These are phyloP conservation scores for Chrysoporthe deuterocubensis DNA, from an alignment of 2,329 filamentous ascomycete species.

Conservation along the genomic window DNA sequence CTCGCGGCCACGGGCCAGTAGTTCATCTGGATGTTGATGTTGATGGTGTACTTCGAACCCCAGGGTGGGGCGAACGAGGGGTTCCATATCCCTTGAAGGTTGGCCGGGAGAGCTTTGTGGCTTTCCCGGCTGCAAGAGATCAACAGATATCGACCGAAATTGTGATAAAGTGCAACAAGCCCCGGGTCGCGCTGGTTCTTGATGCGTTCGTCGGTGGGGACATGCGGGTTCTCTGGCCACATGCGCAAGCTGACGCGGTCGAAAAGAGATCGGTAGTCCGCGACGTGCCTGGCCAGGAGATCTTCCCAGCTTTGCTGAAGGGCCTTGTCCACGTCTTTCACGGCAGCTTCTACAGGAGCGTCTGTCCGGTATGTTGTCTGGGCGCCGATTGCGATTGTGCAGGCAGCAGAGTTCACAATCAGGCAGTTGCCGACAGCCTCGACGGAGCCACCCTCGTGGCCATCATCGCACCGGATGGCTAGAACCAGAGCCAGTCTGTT, in stretches of 20 bases:
- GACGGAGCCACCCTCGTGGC: slow-evolving; percentile 33
- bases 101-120: slow-evolving; percentile 43
- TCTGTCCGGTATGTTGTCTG: slow-evolving; percentile 44
- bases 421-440: slow-evolving; percentile 41
- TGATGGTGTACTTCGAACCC: slow-evolving; percentile 55
- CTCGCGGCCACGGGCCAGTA: slow-evolving; percentile 48
- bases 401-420: slow-evolving; percentile 41
- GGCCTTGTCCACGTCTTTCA: slow-evolving; percentile 33
- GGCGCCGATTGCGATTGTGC: slow-evolving; percentile 43
- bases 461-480: slow-evolving; percentile 35
- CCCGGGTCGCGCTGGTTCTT: slow-evolving; percentile 31
- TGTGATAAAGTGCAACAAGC: slow-evolving; percentile 40
- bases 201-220: slow-evolving; percentile 32
- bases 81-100: slow-evolving; percentile 51
- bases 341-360: slow-evolving; percentile 36
- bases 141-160: slow-evolving; percentile 45
- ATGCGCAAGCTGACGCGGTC: slow-evolving; percentile 32
- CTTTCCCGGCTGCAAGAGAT: slow-evolving; percentile 39
- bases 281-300: slow-evolving; percentile 30
- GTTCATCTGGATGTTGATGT: slow-evolving; percentile 59
- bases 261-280: slow-evolving; percentile 34
- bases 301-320: slow-evolving; percentile 30
- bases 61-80: slow-evolving; percentile 46
- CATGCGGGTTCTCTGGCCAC: slow-evolving; percentile 32
- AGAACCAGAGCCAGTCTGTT: slow-evolving; percentile 41